These are phyloP conservation scores for Quercus lobata DNA, from an alignment of 331 rosid species.

Conservation along the genomic window DNA sequence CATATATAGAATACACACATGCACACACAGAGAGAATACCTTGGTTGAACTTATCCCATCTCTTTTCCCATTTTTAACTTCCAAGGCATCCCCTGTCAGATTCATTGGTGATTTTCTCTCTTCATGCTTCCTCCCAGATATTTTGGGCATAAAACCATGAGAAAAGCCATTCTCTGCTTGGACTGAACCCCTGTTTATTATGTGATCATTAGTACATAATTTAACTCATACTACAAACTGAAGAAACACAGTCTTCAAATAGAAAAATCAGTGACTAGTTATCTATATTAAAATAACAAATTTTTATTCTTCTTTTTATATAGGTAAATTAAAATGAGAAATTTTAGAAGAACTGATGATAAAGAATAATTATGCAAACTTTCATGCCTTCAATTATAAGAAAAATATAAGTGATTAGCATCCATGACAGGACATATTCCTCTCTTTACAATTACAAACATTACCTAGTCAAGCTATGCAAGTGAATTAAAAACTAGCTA, in stretches of 20 bases:
- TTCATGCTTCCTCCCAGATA: conserved; percentile 25
- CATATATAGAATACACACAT: neutral
- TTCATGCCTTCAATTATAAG: neutral
- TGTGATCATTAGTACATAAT: conserved; percentile 7
- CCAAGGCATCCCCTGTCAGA: conserved; percentile 11
- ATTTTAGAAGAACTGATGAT: neutral
- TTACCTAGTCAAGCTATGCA: neutral
- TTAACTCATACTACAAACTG: neutral
- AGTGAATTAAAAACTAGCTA: neutral
- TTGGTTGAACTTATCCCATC: conserved; percentile 17
- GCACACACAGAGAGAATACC: conserved; percentile 11
- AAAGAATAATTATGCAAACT: neutral
- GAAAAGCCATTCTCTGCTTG: conserved; percentile 32
- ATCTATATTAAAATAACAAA: neutral
- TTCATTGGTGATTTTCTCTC: conserved; percentile 19
- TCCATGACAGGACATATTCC: neutral
- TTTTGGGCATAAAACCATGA: conserved; percentile 17
- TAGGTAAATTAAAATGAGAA: neutral
- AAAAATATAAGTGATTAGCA: neutral
- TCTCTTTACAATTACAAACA: neutral
- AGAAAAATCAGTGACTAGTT: neutral
- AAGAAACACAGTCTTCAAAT: neutral
- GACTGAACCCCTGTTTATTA: conserved; percentile 23
- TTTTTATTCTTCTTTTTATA: neutral
- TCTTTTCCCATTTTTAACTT: conserved; percentile 19